Evolutionary conservation across 2,329 filamentous ascomycete species (phyloP).

Genomic region (Dichotomopilus funicola): DNA sequence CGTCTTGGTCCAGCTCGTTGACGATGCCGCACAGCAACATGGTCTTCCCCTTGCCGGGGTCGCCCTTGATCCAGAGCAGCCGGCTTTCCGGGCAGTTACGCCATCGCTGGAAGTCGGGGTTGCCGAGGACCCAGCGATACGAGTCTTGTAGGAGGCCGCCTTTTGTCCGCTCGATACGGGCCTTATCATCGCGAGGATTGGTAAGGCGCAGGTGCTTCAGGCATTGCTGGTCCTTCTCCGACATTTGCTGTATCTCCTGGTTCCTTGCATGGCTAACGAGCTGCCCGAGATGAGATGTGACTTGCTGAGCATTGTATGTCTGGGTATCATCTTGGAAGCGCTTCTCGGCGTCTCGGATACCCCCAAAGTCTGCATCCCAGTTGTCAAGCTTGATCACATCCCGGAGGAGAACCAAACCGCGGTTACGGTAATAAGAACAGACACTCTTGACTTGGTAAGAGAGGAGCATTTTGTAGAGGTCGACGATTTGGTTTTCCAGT

Average conservation of each 20-base stretch:
- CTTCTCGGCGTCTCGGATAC: slow-evolving; percentile 26
- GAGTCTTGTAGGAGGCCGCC: slow-evolving; percentile 29
- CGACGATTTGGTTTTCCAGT: slow-evolving; percentile 20
- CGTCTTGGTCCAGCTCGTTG: slow-evolving; percentile 24
- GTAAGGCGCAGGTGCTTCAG: slow-evolving; percentile 14
- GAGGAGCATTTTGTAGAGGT: slow-evolving; percentile 35
- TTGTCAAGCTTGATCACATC: slow-evolving; percentile 30
- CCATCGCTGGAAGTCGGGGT: slow-evolving; percentile 22
- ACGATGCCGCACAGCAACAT: slow-evolving; percentile 38
- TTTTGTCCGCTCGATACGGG: slow-evolving; percentile 31
- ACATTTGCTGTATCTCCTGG: slow-evolving; percentile 1
- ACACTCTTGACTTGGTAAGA: slow-evolving; percentile 37
- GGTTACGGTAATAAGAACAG: slow-evolving; percentile 31
- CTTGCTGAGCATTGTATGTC: slow-evolving; percentile 4
- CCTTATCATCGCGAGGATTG: slow-evolving; percentile 29
- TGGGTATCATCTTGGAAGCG: slow-evolving; percentile 8
- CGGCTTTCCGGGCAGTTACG: background rate
- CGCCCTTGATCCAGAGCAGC: slow-evolving; percentile 18
- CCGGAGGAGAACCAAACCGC: slow-evolving; percentile 25
- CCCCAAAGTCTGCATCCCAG: slow-evolving; percentile 29
- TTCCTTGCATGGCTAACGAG: slow-evolving; percentile 6
- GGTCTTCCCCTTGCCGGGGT: slow-evolving; percentile 38
- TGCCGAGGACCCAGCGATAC: slow-evolving; percentile 31
- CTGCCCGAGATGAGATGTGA: slow-evolving; percentile 7
- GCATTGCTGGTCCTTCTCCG: background rate